phyloP scores from a whole-genome alignment of 2,329 filamentous ascomycete genomes.

The Reticulascus tulasneorum region DNA sequence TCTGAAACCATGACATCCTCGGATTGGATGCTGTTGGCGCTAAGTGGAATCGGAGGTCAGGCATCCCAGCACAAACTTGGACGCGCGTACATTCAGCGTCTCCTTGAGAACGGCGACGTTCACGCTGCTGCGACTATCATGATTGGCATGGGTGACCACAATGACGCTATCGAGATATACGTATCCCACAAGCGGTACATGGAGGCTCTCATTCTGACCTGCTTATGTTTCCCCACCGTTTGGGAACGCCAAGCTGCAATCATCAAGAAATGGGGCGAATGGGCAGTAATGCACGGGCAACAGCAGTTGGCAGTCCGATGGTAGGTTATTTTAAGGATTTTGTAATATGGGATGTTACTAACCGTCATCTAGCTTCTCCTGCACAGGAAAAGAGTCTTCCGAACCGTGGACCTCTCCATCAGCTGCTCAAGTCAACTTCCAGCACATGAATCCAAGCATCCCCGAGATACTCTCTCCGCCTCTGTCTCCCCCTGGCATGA shows the following conservation, averaged over 20 bases:
- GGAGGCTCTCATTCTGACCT: slow-evolving; percentile 87
- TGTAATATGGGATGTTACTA: neutral
- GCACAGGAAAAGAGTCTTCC: slow-evolving; percentile 77
- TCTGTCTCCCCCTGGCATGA: slow-evolving; percentile 67
- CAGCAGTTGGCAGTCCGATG: slow-evolving; percentile 88
- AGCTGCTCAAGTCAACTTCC: slow-evolving; percentile 58
- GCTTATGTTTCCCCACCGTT: slow-evolving; percentile 74
- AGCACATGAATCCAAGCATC: slow-evolving; percentile 50
- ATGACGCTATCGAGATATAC: slow-evolving; percentile 95
- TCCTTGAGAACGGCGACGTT: slow-evolving; percentile 85
- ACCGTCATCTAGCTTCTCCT: slow-evolving; percentile 63
- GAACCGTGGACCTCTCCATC: slow-evolving; percentile 87
- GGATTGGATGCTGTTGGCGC: slow-evolving; percentile 93
- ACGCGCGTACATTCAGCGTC: slow-evolving; percentile 82
- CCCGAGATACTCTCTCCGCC: slow-evolving; percentile 65
- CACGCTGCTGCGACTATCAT: slow-evolving; percentile 91
- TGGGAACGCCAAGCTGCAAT: slow-evolving; percentile 90
- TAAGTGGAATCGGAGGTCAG: slow-evolving; percentile 75
- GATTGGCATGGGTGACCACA: slow-evolving; percentile 84
- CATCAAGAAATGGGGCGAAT: slow-evolving; percentile 91
- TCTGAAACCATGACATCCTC: slow-evolving; percentile 86
- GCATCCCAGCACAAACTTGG: slow-evolving; percentile 85
- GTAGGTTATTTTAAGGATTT: slow-evolving; percentile 27
- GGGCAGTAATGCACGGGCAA: slow-evolving; percentile 80
- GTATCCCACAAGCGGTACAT: slow-evolving; percentile 86